phyloP scores from a whole-genome alignment of 495 filamentous ascomycete species.

The Talaromyces thailandensis region DNA sequence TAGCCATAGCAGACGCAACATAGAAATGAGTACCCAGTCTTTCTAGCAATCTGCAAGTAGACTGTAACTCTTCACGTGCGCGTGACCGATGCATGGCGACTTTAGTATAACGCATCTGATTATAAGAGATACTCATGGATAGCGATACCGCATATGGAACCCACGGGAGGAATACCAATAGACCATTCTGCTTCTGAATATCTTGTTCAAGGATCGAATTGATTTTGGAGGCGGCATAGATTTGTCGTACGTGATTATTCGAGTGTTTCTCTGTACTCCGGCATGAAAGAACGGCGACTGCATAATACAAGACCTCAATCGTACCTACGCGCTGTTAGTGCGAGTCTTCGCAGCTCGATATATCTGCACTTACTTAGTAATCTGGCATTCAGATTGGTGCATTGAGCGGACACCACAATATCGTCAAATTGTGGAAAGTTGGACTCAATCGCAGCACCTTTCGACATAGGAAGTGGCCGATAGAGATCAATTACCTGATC shows the following conservation, averaged over 20 bases:
- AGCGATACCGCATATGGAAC: constrained; percentile 60
- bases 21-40: not conserved
- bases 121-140: constrained; percentile 61
- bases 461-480: not conserved
- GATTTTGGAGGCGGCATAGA: constrained; percentile 55
- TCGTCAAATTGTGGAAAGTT: constrained; percentile 4
- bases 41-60: not conserved
- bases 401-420: not conserved
- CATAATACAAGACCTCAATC: constrained; percentile 42
- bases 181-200: constrained; percentile 26
- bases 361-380: not conserved
- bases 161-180: constrained; percentile 52
- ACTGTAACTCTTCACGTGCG: not conserved
- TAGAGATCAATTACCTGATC: constrained; percentile 4
- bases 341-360: not conserved
- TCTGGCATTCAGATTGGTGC: not conserved
- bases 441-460: not conserved
- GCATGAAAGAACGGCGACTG: constrained; percentile 54
- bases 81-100: not conserved
- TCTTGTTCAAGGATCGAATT: constrained; percentile 50
- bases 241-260: constrained; percentile 51
- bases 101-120: constrained; percentile 12
- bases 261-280: constrained; percentile 30
- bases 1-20: not conserved
- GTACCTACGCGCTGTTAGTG: not conserved